Evolutionary conservation across 2,329 filamentous ascomycete species (phyloP), one percentile per base, ranked within the genome.

Genomic region (Hypoxylon sp.): DNA sequence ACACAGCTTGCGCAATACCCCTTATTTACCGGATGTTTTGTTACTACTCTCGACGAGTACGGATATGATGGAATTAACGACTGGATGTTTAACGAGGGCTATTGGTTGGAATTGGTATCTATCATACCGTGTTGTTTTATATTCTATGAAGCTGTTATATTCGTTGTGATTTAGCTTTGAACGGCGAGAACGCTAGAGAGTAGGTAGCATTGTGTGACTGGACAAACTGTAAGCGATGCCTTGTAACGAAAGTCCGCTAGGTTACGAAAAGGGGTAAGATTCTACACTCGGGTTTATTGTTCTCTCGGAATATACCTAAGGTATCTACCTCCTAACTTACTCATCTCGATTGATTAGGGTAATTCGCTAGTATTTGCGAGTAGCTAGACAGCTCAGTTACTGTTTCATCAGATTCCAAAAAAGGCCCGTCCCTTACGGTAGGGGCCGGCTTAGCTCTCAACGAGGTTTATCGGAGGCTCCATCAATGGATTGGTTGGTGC

Each of bases 1-100:
- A 63, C 51, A 47, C 41, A 47, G n/a, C 46, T 60, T 63, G 61
- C 52, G 59, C 44, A 61, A 68, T 68, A 63, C 65, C 65, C 65
- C 49, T 22, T 58, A 44, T 55, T 11, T 13, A 48, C 50, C 28
- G 48, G 10, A 10, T 41, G 13, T 26, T 60, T 47, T 62, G 26
- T n/a, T 41, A 41, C 37, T 41, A 11, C 30, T 62, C 26, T 59
- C 52, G 56, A 52, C 28, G 55, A 59, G 47, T 41, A 58, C 39
- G 52, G 34, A 49, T 15, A 51, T 48, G 43, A 56, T 41, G 61
- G 58, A 53, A 48, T 37, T 28, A 34, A 59, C 22, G 61, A 59
- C 34, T 53, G 26, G 60, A 56, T 41, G 22, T n/a, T 44, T 39
- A 41, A 20, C 17, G 17, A 53, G 53, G 49, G 37, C 11, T 50